Evolutionary conservation across 352 stramenopile species (phyloP), one percentile per base, ranked within the genome.

Genomic region (Phytophthora vignae): DNA sequence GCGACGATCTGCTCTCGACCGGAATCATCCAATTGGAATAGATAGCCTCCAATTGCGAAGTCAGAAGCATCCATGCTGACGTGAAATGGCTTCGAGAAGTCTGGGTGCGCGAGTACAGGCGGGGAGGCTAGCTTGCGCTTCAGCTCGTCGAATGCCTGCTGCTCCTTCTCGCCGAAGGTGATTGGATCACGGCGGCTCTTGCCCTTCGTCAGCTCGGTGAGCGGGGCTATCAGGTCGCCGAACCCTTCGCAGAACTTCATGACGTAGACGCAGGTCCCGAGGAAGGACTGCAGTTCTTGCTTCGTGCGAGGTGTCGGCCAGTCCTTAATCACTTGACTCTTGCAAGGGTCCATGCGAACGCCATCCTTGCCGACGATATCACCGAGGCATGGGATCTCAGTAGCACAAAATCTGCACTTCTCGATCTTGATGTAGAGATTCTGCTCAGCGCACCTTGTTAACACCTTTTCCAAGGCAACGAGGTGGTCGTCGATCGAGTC

Each of bases 191-290:
- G 46, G n/a, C 15, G 29, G 19, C 14, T 60, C 42, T 60, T 59
- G 11, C 33, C 38, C 22, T 67, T 67, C 2, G 44, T 46, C 7
- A 62, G 25, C 3, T 60, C 46, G 5, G 46, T 63, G 4, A 69
- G 33, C 6, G 64, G 31, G 12, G 66, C 58, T 21, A 71, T 58
- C 31, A 22, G 52, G 2, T 21, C 25, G 10, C 15, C 57, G 25
- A 54, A 64, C 8, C 19, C 38, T 2, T 53, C n/a, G 10, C 44
- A 80, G n/a, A 55, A 77, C 22, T 70, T 67, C 29, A 67, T 19
- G 7, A 75, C 57, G 15, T 72, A 75, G 4, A 62, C 64, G 14
- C 64, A 71, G 17, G 66, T 72, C 0, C 59, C 69, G 7, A 72
- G n/a, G 4, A 72, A 73, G 0, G 48, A 72, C 27, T 76, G 62